Percentiles rank a stretch among this genome's conserved stretches.
These are phyloP conservation scores for Calonectria hongkongensis DNA, from an alignment of 2,329 filamentous ascomycete genomes.

Conservation along the genomic window DNA sequence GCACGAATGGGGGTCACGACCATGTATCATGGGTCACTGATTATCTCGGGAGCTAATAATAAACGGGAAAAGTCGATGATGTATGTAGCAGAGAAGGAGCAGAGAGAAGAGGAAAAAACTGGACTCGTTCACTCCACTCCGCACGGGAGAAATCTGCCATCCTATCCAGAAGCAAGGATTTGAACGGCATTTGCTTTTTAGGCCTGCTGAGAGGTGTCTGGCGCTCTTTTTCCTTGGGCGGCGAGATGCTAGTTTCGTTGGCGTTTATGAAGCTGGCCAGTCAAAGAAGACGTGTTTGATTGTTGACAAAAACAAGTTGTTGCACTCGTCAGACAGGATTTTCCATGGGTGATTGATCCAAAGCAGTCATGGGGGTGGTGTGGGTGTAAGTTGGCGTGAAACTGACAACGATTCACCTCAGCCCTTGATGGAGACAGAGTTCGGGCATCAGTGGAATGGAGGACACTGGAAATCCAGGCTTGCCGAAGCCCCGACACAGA, in stretches of 20 bases:
- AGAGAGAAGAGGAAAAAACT: slow-evolving; percentile 14
- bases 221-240: neutral
- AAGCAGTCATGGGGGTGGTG: slow-evolving; percentile 7
- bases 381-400: slow-evolving; percentile 21
- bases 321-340: slow-evolving; percentile 1
- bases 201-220: neutral
- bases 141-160: slow-evolving; percentile 13
- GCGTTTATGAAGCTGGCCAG: slow-evolving; percentile 6
- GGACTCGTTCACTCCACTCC: neutral
- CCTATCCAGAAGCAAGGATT: slow-evolving; percentile 21
- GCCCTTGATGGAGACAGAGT: neutral
- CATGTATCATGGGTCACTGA: slow-evolving; percentile 41
- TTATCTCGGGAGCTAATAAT: slow-evolving; percentile 38
- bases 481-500: neutral
- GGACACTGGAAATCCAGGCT: neutral
- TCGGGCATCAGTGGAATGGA: neutral
- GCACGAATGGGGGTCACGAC: slow-evolving; percentile 48
- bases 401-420: slow-evolving; percentile 12
- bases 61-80: slow-evolving; percentile 20
- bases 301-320: slow-evolving; percentile 19
- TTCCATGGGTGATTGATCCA: neutral
- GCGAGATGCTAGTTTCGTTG: slow-evolving; percentile 1
- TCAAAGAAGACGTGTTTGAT: neutral
- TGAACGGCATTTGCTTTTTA: slow-evolving; percentile 23
- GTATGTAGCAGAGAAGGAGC: slow-evolving; percentile 4